phyloP scores from a whole-genome alignment of 768 basidiomycete genomes.

The Tricholoma terreum region DNA sequence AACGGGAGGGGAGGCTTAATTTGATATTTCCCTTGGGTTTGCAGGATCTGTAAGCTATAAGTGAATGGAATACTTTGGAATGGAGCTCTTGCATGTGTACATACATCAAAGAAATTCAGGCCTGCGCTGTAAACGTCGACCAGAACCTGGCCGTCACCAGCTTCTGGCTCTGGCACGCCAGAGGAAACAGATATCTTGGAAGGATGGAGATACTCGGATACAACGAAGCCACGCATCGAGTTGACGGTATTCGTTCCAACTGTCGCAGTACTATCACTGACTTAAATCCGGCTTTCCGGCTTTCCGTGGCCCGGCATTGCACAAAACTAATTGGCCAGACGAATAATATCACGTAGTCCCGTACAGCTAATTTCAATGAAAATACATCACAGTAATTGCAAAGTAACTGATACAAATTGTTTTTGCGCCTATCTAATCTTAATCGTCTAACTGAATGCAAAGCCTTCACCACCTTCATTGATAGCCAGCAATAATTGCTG shows the following conservation, averaged over 20 bases:
- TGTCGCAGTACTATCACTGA: background rate
- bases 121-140: constrained; percentile 75
- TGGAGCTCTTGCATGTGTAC: constrained; percentile 7
- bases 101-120: constrained; percentile 75
- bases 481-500: constrained; percentile 89
- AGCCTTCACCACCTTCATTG: constrained; percentile 94
- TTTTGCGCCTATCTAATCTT: background rate
- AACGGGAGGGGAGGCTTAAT: constrained; percentile 82
- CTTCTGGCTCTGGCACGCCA: constrained; percentile 57
- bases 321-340: too few species aligned
- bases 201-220: constrained; percentile 67
- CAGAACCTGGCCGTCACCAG: constrained; percentile 54
- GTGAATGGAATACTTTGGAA: constrained; percentile 9
- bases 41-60: constrained; percentile 56
- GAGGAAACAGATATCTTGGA: constrained; percentile 53
- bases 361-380: background rate
- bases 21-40: constrained; percentile 90
- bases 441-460: constrained; percentile 64
- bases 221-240: constrained; percentile 74
- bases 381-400: constrained; percentile 1
- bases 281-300: too few species aligned
- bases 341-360: too few species aligned
- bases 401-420: constrained; percentile 6
- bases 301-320: too few species aligned
- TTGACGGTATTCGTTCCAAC: background rate